Evolutionary conservation across 2,329 filamentous ascomycete species (phyloP), one percentile per base, ranked within the genome.

Genomic region (Chalaropsis ovoidea): DNA sequence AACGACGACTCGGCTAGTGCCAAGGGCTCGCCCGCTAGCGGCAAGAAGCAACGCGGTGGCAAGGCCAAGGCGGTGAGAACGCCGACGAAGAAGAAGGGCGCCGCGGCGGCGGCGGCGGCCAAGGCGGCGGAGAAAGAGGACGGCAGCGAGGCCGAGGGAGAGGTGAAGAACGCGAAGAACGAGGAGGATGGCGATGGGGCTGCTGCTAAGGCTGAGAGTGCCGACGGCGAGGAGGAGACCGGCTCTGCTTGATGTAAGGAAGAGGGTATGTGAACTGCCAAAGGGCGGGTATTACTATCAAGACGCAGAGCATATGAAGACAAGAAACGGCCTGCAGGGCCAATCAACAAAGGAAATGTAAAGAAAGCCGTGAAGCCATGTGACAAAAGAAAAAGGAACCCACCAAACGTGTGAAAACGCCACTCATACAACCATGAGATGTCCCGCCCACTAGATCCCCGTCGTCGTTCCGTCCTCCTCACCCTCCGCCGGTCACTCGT

Each of bases 281-380:
- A 58, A 19, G 3, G 27, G 11, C 27, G 31, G 31, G 27, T 35
- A 58, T 58, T 58, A 39, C 54, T n/a, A 58, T 19, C 54, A 58
- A 58, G 15, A 58, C 24, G 19, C 31, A 39, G 39, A 22, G 24
- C 43, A 47, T 19, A 17, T 35, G 13, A 27, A 22, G 39, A 19
- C 15, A 49, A 24, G n/a, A 19, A 6, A 11, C 45, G 8, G 42
- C 64, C 22, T 61, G 39, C 42, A 61, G 42, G 19, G 54, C 64
- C 43, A 61, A 61, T 39, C 11, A 56, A 49, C 61, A 64, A 63
- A 64, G 42, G 41, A 39, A 64, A 67, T 35, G 31, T 42, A 39
- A 56, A 47, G 22, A 39, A 56, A 47, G 22, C 31, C 17, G n/a
- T 13, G n/a, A 58, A 60, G 52, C 41, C 15, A 56, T 47, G 17